A percentile compares a stretch with the other conserved stretches of the same genome.
Conservation (phyloP, 345 rosid species). For the Aegle marmelos region DNA sequence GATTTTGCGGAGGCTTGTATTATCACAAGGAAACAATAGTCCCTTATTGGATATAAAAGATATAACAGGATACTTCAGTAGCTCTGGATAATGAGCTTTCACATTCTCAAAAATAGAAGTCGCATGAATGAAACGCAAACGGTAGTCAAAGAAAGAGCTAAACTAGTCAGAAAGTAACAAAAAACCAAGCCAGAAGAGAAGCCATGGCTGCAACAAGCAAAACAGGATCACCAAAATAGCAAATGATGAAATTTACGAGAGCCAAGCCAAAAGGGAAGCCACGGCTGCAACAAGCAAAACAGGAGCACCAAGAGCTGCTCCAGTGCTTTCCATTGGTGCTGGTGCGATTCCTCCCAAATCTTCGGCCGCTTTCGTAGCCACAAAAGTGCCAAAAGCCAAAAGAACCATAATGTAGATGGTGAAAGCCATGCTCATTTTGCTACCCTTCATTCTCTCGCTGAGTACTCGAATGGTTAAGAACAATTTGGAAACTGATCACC, state of each 20-base stretch:
- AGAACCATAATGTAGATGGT: slow-evolving; percentile 21
- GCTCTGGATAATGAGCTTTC: background rate
- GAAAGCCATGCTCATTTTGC: slow-evolving; percentile 23
- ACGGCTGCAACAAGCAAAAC: slow-evolving; percentile 26
- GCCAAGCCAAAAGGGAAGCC: slow-evolving; percentile 27
- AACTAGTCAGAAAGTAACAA: background rate
- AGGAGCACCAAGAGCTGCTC: slow-evolving; percentile 21
- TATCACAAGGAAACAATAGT: background rate
- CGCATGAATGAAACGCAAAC: background rate
- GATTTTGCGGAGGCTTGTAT: background rate
- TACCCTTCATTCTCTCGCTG: slow-evolving; percentile 26
- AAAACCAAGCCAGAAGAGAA: slow-evolving; percentile 29
- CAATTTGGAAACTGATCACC: background rate
- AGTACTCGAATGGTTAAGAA: background rate
- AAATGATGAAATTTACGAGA: slow-evolving; percentile 19
- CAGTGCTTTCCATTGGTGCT: slow-evolving; percentile 34
- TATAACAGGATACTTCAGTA: background rate
- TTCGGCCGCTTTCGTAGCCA: slow-evolving; percentile 15
- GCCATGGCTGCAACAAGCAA: slow-evolving; percentile 25
- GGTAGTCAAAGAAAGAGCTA: slow-evolving; percentile 1
- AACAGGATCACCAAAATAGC: slow-evolving; percentile 17
- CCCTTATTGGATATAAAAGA: background rate
- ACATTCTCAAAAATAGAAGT: slow-evolving; percentile 3
- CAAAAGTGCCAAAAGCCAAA: slow-evolving; percentile 6
- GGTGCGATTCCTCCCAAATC: slow-evolving; percentile 32